Percentiles rank a stretch among this genome's conserved stretches.
Evolutionary conservation across 2,329 filamentous ascomycete genomes (phyloP).

Genomic region (Metarhizium anisopliae): DNA sequence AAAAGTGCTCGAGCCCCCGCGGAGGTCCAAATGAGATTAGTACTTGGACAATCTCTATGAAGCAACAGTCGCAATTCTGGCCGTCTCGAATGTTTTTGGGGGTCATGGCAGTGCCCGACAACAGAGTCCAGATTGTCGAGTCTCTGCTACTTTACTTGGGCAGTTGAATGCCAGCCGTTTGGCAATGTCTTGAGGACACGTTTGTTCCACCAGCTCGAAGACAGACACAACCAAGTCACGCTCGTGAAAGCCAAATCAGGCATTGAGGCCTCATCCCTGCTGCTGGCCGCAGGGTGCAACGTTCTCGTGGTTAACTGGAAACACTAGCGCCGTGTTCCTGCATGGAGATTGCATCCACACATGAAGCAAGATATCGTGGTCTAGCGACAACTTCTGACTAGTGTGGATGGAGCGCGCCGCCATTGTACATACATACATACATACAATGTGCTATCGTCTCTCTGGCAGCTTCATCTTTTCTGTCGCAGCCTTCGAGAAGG

Average conservation of each 20-base stretch:
- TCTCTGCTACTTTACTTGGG: too few relatives aligned
- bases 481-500: too few relatives aligned
- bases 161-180: too few relatives aligned
- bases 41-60: not conserved
- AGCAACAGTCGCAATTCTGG: not conserved
- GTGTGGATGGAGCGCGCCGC: not conserved
- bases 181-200: too few relatives aligned
- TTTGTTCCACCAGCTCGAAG: too few relatives aligned
- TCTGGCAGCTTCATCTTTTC: too few relatives aligned
- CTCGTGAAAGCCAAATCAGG: not conserved
- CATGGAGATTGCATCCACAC: constrained; percentile 7
- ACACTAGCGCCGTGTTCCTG: constrained; percentile 26
- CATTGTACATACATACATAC: not conserved
- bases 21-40: not conserved
- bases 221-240: not conserved
- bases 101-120: too few relatives aligned
- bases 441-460: too few relatives aligned
- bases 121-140: too few relatives aligned
- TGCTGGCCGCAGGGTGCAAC: not conserved
- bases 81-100: too few relatives aligned
- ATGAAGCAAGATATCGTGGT: not conserved
- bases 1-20: not conserved
- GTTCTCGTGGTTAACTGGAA: constrained; percentile 18
- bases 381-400: not conserved
- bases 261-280: not conserved